phyloP scores from a whole-genome alignment of 768 basidiomycete species.

The Calocera cornea region DNA sequence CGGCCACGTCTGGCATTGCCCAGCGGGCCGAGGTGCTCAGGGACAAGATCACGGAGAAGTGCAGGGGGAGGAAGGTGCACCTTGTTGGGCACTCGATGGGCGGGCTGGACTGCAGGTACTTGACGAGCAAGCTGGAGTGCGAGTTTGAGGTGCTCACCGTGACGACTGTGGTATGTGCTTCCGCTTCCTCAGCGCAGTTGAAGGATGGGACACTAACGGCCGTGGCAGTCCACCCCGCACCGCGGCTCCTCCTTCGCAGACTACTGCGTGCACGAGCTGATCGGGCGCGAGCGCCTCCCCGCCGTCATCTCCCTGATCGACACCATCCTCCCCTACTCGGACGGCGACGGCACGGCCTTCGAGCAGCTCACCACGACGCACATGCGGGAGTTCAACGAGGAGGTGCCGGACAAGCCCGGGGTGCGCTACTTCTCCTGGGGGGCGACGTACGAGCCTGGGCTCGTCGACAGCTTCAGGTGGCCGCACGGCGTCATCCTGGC shows the following conservation, averaged over 20 bases:
- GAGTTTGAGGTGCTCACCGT: conserved; percentile 73
- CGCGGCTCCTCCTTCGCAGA: conserved; percentile 88
- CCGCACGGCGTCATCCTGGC: conserved; percentile 69
- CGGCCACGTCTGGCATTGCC: conserved; percentile 76
- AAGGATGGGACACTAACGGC: background rate
- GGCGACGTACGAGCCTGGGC: conserved; percentile 72
- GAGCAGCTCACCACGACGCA: conserved; percentile 68
- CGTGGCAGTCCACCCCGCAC: conserved; percentile 55
- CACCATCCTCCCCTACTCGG: conserved; percentile 67
- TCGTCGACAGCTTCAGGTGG: conserved; percentile 56
- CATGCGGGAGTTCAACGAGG: conserved; percentile 81
- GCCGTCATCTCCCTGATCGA: conserved; percentile 41
- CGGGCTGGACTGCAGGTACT: conserved; percentile 81
- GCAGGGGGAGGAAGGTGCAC: conserved; percentile 74
- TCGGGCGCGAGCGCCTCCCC: conserved; percentile 28
- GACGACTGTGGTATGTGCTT: conserved; percentile 56
- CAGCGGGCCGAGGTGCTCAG: conserved; percentile 87
- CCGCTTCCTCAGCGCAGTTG: background rate
- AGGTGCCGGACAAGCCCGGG: conserved; percentile 61
- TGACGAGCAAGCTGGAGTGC: conserved; percentile 68
- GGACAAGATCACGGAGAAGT: conserved; percentile 60
- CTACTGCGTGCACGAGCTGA: conserved; percentile 58
- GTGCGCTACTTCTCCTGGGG: conserved; percentile 95
- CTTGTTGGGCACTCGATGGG: conserved; percentile 72
- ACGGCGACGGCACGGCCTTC: conserved; percentile 91